Conservation (phyloP, 768 basidiomycete genomes). For the Trametes coccinea region DNA sequence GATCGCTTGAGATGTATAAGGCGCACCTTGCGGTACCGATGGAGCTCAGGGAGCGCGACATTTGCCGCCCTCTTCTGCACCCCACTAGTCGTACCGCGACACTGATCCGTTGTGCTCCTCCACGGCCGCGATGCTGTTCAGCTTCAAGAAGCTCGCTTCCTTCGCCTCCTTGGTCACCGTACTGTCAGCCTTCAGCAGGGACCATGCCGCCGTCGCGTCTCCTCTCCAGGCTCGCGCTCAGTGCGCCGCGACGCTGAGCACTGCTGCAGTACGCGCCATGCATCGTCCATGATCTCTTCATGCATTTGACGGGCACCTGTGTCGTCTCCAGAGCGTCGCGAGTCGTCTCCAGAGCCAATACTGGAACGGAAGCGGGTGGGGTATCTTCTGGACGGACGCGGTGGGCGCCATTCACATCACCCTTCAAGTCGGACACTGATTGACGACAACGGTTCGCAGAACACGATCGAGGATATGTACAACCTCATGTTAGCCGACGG, state of each 20-base stretch:
- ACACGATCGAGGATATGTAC: slow-evolving; percentile 56
- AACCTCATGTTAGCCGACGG: slow-evolving; percentile 57
- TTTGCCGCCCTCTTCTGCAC: neutral
- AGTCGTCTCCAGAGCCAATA: slow-evolving; percentile 37
- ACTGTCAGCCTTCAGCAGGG: neutral
- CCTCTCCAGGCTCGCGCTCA: slow-evolving; percentile 3
- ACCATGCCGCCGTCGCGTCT: neutral
- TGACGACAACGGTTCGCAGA: slow-evolving; percentile 36
- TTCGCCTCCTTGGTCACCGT: neutral
- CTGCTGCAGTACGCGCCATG: neutral
- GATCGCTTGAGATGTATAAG: neutral
- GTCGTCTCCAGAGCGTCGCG: slow-evolving; percentile 28
- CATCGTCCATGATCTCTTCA: neutral
- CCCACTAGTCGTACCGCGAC: neutral
- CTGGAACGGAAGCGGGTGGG: slow-evolving; percentile 49
- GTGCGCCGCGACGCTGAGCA: slow-evolving; percentile 7
- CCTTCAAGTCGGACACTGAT: neutral
- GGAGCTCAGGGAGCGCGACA: neutral
- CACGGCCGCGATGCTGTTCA: neutral
- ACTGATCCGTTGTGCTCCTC: neutral
- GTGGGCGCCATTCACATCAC: slow-evolving; percentile 33
- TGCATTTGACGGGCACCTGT: neutral
- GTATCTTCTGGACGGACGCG: slow-evolving; percentile 57
- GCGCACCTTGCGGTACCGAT: neutral
- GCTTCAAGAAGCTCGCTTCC: slow-evolving; percentile 6